These are phyloP conservation scores for Skeletonema tropicum DNA, from an alignment of 108 stramenopile species.

Conservation along the genomic window DNA sequence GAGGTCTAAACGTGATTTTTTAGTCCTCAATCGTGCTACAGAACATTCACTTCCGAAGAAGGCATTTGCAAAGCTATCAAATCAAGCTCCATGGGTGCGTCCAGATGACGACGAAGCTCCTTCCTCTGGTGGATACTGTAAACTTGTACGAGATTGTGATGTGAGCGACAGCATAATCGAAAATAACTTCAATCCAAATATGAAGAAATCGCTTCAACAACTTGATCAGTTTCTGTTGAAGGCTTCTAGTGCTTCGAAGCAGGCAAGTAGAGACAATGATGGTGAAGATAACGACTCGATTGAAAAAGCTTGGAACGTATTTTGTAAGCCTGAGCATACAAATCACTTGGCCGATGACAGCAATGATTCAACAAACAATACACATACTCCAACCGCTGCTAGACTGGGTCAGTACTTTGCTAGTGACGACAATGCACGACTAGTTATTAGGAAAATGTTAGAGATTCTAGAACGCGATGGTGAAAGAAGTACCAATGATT, in stretches of 20 bases:
- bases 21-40: constrained; percentile 34
- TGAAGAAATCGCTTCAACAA: constrained; percentile 31
- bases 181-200: constrained; percentile 14
- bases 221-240: constrained; percentile 22
- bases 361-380: background rate
- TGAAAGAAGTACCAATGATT: background rate
- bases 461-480: constrained; percentile 4
- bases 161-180: background rate
- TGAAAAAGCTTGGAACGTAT: constrained; percentile 22
- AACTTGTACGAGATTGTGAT: no score
- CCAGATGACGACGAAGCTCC: no score
- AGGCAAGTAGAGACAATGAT: background rate
- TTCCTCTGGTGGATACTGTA: no score
- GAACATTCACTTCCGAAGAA: constrained; percentile 22
- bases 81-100: constrained; percentile 30
- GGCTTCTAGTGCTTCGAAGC: background rate
- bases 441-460: constrained; percentile 16
- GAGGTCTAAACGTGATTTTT: constrained; percentile 38
- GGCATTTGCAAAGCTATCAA: constrained; percentile 27
- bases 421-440: constrained; percentile 29
- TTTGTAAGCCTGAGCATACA: constrained; percentile 32
- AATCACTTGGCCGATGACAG: constrained; percentile 7
- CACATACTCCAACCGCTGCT: constrained; percentile 14
- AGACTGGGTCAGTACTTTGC: constrained; percentile 47
- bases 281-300: background rate